Evolutionary conservation across 163 green algal species (phyloP).

Genomic region (Scenedesmus sp.): DNA sequence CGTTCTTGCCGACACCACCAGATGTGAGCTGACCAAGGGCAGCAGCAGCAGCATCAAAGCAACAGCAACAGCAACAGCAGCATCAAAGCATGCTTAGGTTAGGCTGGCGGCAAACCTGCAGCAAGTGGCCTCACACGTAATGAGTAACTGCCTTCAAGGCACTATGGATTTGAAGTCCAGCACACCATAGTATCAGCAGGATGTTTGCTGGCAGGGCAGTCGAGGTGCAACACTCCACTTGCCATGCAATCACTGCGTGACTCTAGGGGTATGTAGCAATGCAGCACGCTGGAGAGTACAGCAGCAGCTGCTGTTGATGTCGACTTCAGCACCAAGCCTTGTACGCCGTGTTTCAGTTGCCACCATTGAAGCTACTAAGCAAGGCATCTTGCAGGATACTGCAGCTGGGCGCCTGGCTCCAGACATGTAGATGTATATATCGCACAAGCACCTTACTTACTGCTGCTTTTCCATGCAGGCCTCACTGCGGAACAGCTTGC

Average conservation of each 20-base stretch:
- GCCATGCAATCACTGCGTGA: too few species aligned
- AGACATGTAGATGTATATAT: too few species aligned
- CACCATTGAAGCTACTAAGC: too few species aligned
- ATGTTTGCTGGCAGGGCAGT: not conserved
- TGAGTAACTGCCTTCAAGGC: too few species aligned
- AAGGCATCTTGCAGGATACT: too few species aligned
- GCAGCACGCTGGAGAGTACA: too few species aligned
- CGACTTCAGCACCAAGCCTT: too few species aligned
- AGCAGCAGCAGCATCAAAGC: not conserved
- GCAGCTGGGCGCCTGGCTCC: not conserved
- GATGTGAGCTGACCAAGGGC: not conserved
- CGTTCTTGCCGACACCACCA: not conserved
- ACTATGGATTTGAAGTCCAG: too few species aligned
- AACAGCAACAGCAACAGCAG: not conserved
- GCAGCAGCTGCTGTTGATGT: too few species aligned
- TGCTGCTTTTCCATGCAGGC: conserved; percentile 1
- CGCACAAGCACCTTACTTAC: not conserved
- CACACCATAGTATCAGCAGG: not conserved
- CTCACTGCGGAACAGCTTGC: conserved; percentile 8
- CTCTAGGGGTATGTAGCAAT: too few species aligned
- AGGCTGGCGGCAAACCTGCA: not conserved
- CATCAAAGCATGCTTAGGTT: not conserved
- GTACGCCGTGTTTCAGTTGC: too few species aligned
- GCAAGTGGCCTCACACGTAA: too few species aligned
- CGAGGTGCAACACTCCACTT: not conserved